Evolutionary conservation across 2,329 filamentous ascomycete genomes (phyloP), one percentile per base, ranked within the genome.

Genomic region (Mollisiaceae sp.): DNA sequence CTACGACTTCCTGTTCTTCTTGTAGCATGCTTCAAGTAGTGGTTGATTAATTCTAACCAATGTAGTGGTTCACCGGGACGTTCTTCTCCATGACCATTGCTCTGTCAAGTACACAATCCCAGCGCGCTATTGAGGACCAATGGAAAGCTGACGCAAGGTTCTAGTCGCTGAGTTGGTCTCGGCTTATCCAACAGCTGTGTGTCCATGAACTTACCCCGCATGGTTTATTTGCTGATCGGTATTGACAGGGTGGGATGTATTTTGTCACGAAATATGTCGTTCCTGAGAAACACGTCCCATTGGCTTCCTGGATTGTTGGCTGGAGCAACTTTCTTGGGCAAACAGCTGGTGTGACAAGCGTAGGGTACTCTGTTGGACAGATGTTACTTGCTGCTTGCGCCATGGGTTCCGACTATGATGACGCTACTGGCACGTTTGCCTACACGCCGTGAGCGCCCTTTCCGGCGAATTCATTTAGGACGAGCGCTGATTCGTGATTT

Each of bases 401-500:
- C 18, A 35, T 54, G 50, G 24, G 50, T 18, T 54, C 50, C 8
- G 24, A 54, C 18, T 35, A 54, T 14, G 24, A 54, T 27, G 27
- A 54, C 6, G 6, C 27, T 12, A 54, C 14, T 54, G 27, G 22
- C 11, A 35, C 50, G 14, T 54, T 27, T 52, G 8, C 50, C 6
- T 54, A 54, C n/a, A 54, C 24, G 24, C 50, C 50, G 50, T 54
- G 14, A 54, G 50, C 22, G 50, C 50, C 11, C 20, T 50, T 50
- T 50, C 45, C 45, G 38, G 6, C 27, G 27, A 32, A 22, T 18
- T 11, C 32, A 22, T 54, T 11, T 14, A 14, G n/a, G n/a, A 14
- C 22, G 14, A 5, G 14, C 14, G 32, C 22, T 35, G 14, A 54
- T 54, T 8, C 4, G 50, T 35, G 14, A 27, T 5, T 54, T 54